Base-by-base conservation (phyloP, 371 early-diverging fungal genomes). In the Chytridiales sp. region DNA sequence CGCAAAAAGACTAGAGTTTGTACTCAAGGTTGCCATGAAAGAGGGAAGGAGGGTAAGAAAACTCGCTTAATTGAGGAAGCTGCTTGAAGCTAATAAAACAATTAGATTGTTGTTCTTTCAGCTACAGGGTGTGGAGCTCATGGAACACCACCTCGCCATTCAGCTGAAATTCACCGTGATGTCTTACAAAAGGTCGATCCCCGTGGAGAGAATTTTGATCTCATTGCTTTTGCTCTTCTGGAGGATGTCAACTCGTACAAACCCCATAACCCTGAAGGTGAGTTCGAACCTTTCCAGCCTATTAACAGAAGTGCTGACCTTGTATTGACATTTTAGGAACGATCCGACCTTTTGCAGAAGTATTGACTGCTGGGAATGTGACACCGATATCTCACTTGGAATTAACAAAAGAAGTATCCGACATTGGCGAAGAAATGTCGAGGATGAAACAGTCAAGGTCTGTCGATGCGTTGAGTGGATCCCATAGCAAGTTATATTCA, bases 81-180 rank as follows among this genome's bases (percentile, higher is more conserved):
- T 17, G 11, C n/a, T 22, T 19, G 13, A n/a, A 17, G 30, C 31
- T 19, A 48, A 17, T 5, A 26, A 8, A 26, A 11, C 17, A 6
- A 43, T 15, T 21, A 54, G 44, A 19, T 63, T 26, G 15, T 77
- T 24, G 75, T 78, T 9, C 69, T 79, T 13, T 69, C 72, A 19
- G 77, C 74, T n/a, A 69, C 75, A 59, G 79, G 79, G 26, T 79
- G 79, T 61, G 66, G 69, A 26, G 75, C 73, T 22, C 62, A 65
- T 47, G 47, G 54, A 4, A 68, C 69, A 1, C 68, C 70, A 8
- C 64, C 72, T 15, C 49, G 58, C 47, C 76, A 78, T 43, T 64
- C 77, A 47, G 77, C 79, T 1, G 64, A 60, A 35, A 55, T 66
- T 26, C 47, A 49, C 46, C 41, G 30, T 15, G 46, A 49, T 2